These are phyloP conservation scores for Pyrenopolyporus hunteri DNA, from an alignment of 495 filamentous ascomycete species.

Conservation along the genomic window DNA sequence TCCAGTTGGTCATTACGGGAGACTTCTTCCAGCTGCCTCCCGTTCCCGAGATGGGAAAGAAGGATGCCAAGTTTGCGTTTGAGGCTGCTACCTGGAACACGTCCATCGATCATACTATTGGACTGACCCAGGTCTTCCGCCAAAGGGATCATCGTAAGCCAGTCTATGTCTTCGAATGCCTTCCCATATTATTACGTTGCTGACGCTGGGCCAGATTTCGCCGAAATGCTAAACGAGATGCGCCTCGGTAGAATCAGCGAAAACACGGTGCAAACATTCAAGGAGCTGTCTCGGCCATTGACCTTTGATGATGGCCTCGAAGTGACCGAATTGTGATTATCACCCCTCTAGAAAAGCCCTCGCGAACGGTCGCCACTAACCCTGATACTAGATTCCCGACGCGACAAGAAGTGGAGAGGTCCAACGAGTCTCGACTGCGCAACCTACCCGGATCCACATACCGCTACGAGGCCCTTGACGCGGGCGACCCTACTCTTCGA, in stretches of 20 bases:
- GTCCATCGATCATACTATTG: slow-evolving; percentile 93
- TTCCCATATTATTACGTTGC: background rate
- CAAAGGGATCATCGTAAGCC: slow-evolving; percentile 82
- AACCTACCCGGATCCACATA: slow-evolving; percentile 70
- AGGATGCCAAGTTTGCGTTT: slow-evolving; percentile 85
- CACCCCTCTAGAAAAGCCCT: background rate
- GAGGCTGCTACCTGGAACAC: slow-evolving; percentile 90
- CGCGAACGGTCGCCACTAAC: slow-evolving; percentile 35
- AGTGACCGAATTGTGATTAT: slow-evolving; percentile 81
- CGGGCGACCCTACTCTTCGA: slow-evolving; percentile 73
- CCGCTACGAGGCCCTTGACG: slow-evolving; percentile 73
- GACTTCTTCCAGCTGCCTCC: slow-evolving; percentile 98
- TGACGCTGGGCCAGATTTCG: slow-evolving; percentile 66
- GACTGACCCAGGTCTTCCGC: slow-evolving; percentile 93
- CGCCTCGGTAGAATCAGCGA: slow-evolving; percentile 78
- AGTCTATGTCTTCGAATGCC: background rate
- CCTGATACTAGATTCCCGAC: slow-evolving; percentile 75
- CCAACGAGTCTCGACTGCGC: slow-evolving; percentile 76
- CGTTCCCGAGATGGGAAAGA: slow-evolving; percentile 71
- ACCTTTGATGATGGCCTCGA: slow-evolving; percentile 77
- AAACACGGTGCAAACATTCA: slow-evolving; percentile 73
- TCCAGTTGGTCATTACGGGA: slow-evolving; percentile 93
- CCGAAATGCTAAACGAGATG: slow-evolving; percentile 97
- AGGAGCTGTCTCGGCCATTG: slow-evolving; percentile 70
- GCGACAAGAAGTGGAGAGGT: slow-evolving; percentile 83